Percentiles rank a stretch among this genome's conserved stretches.
These are phyloP conservation scores for Aspergillus sp. DNA, from an alignment of 2,329 filamentous ascomycete genomes.

Conservation along the genomic window DNA sequence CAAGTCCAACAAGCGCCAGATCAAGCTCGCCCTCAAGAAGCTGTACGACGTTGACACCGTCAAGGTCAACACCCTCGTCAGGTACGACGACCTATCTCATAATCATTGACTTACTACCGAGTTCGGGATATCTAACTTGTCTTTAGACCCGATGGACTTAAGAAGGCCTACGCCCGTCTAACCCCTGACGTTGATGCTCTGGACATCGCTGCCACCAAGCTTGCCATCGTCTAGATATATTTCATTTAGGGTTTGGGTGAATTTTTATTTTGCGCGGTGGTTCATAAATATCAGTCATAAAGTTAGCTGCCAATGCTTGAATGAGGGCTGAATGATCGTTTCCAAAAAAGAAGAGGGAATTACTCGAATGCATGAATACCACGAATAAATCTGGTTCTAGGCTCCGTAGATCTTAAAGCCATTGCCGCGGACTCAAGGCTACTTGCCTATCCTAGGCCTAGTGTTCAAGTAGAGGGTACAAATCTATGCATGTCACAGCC, in stretches of 20 bases:
- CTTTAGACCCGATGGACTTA: constrained; percentile 83
- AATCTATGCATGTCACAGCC: too few relatives aligned
- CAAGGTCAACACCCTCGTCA: constrained; percentile 99
- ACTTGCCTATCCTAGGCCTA: not conserved
- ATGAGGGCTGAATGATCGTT: constrained; percentile 41
- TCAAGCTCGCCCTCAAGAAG: constrained; percentile 98
- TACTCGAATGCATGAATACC: constrained; percentile 28
- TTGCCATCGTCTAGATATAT: constrained; percentile 83
- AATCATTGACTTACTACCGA: not conserved
- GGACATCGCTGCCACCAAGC: constrained; percentile 98
- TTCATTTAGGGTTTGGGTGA: constrained; percentile 51
- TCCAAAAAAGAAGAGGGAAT: constrained; percentile 35
- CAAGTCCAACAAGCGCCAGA: constrained; percentile 99
- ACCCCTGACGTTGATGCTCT: constrained; percentile 97
- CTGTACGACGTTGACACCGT: constrained; percentile 97
- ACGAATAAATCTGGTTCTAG: constrained; percentile 16
- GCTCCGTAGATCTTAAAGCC: constrained; percentile 13
- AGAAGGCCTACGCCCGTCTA: constrained; percentile 98
- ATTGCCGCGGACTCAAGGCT: not conserved
- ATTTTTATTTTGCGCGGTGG: constrained; percentile 44
- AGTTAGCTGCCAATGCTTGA: constrained; percentile 34
- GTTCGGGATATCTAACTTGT: constrained; percentile 6
- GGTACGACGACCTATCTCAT: constrained; percentile 56
- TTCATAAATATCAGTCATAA: constrained; percentile 40
- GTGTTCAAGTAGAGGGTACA: not conserved